These are phyloP conservation scores for Scheffersomyces cryptocercus DNA, from an alignment of 1,139 yeast genomes.

Conservation along the genomic window DNA sequence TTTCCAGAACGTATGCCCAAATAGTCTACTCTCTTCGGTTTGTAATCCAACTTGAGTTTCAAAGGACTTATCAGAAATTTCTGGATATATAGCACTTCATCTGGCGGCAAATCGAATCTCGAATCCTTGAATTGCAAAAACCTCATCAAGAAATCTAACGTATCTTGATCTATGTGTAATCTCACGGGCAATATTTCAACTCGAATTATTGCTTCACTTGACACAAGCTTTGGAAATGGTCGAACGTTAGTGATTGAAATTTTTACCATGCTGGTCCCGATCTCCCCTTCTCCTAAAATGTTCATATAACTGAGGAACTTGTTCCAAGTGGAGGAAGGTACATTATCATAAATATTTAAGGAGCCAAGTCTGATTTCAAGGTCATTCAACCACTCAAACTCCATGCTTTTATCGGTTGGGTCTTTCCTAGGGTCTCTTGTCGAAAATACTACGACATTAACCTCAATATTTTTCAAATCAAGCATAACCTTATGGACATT, in stretches of 20 bases:
- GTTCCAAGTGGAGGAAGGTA: conserved; percentile 90
- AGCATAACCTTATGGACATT: conserved; percentile 59
- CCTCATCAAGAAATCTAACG: conserved; percentile 77
- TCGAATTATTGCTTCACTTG: conserved; percentile 65
- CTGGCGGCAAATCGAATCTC: conserved; percentile 59
- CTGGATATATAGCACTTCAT: conserved; percentile 68
- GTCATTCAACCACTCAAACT: conserved; percentile 50
- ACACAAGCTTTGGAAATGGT: conserved; percentile 64
- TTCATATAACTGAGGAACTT: conserved; percentile 74
- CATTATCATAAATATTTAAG: conserved; percentile 70
- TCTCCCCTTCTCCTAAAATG: conserved; percentile 68
- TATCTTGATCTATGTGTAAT: conserved; percentile 89
- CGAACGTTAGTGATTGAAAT: conserved; percentile 58
- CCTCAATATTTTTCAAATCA: conserved; percentile 54
- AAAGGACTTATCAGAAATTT: conserved; percentile 64
- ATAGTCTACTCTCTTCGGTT: conserved; percentile 86
- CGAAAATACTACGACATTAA: conserved; percentile 46
- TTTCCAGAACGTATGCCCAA: conserved; percentile 84
- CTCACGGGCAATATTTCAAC: conserved; percentile 70
- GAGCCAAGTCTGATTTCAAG: conserved; percentile 49
- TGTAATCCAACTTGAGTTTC: conserved; percentile 77
- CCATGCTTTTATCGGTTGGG: conserved; percentile 20
- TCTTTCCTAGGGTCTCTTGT: conserved; percentile 49
- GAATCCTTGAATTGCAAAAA: conserved; percentile 80
- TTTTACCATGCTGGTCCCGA: conserved; percentile 65